A percentile compares a stretch with the other conserved stretches of the same genome.
Evolutionary conservation across 371 early-diverging fungal genomes (phyloP).

Genomic region (Umbelopsis sp.): DNA sequence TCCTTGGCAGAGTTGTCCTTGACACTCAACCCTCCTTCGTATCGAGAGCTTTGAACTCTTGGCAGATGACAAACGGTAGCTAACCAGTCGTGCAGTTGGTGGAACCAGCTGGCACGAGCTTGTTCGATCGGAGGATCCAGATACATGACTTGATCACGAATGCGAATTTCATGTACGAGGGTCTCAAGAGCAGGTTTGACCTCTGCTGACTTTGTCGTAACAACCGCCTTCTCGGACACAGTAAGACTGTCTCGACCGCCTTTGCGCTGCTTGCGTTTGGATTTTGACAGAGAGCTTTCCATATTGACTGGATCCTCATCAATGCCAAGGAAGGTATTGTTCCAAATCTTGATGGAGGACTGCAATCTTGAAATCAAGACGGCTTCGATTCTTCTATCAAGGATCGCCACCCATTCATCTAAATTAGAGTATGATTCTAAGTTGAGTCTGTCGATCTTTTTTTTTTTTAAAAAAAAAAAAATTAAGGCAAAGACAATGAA

Average conservation of each 20-base stretch:
- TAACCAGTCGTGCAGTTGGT: conserved; percentile 92
- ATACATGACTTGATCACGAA: conserved; percentile 95
- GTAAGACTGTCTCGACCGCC: conserved; percentile 47
- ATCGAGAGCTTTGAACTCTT: conserved; percentile 88
- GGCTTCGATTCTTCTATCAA: conserved; percentile 83
- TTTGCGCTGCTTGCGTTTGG: conserved; percentile 63
- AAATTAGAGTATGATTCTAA: conserved; percentile 94
- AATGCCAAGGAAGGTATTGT: conserved; percentile 68
- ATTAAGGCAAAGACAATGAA: neutral
- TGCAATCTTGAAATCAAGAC: conserved; percentile 81
- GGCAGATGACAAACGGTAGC: conserved; percentile 77
- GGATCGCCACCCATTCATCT: conserved; percentile 83
- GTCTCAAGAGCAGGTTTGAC: conserved; percentile 67
- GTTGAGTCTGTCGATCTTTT: conserved; percentile 85
- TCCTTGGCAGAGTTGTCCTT: conserved; percentile 58
- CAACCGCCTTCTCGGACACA: conserved; percentile 41
- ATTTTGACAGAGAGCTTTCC: conserved; percentile 49
- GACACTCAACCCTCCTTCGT: conserved; percentile 79
- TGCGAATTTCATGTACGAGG: conserved; percentile 81
- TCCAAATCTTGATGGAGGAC: conserved; percentile 81
- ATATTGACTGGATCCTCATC: conserved; percentile 52
- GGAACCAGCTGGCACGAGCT: conserved; percentile 88
- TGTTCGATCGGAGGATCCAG: conserved; percentile 95
- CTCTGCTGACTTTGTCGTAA: conserved; percentile 49
- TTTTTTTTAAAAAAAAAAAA: too few species aligned